phyloP scores from a whole-genome alignment of 805 yeast genomes.

The Ogataea nitratoaversa region DNA sequence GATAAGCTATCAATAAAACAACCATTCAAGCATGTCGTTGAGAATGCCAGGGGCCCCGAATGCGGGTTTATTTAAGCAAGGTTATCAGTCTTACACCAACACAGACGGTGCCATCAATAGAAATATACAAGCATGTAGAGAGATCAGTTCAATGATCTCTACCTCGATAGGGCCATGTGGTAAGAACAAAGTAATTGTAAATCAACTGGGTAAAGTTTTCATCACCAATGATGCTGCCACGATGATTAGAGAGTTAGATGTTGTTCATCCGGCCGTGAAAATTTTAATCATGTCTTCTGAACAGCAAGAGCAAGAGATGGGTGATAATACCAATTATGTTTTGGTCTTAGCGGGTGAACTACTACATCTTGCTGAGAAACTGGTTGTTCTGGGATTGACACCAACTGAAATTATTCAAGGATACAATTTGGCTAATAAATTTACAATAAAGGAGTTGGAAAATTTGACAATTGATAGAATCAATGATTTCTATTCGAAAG shows the following conservation, averaged over 20 bases:
- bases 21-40: constrained; percentile 81
- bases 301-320: constrained; percentile 97
- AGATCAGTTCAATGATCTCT: constrained; percentile 83
- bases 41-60: constrained; percentile 91
- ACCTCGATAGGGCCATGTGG: constrained; percentile 98
- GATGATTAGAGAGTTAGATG: constrained; percentile 86
- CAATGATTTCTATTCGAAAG: constrained; percentile 49
- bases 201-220: constrained; percentile 78
- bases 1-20: too few species aligned
- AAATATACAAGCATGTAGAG: constrained; percentile 92
- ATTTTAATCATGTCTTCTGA: constrained; percentile 93
- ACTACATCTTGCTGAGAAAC: constrained; percentile 78
- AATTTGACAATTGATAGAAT: constrained; percentile 57
- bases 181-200: constrained; percentile 91
- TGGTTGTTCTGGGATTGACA: constrained; percentile 78
- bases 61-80: constrained; percentile 91
- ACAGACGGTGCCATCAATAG: constrained; percentile 94
- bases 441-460: constrained; percentile 65
- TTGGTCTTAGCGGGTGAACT: constrained; percentile 91
- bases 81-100: constrained; percentile 79
- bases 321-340: constrained; percentile 92
- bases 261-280: constrained; percentile 96
- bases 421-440: constrained; percentile 79
- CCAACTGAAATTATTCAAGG: constrained; percentile 94
- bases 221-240: constrained; percentile 98